Conservation (phyloP, 2,329 filamentous ascomycete genomes). For the Drechslerella coelobrocha region DNA sequence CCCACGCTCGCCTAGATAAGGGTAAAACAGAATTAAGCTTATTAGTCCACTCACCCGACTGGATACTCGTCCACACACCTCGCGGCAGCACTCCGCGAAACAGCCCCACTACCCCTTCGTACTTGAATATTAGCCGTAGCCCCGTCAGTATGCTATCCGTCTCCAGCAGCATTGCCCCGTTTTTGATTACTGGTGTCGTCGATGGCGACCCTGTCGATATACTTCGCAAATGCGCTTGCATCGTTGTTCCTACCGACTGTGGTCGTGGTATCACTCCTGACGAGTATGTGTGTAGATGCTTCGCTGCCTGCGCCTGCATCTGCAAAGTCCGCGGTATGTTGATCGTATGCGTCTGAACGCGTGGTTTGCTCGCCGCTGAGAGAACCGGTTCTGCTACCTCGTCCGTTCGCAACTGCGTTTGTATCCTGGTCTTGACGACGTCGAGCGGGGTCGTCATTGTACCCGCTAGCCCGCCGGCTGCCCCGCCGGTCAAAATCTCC, state of each 20-base stretch:
- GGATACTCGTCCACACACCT: slow-evolving; percentile 95
- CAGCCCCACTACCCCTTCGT: slow-evolving; percentile 86
- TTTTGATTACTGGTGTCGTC: slow-evolving; percentile 76
- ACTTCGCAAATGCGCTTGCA: slow-evolving; percentile 50
- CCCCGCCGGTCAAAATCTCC: slow-evolving; percentile 87
- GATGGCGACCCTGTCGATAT: slow-evolving; percentile 90
- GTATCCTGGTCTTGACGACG: slow-evolving; percentile 94
- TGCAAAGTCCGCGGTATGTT: slow-evolving; percentile 45
- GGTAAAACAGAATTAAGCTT: neutral
- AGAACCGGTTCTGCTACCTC: slow-evolving; percentile 55
- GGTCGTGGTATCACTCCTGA: slow-evolving; percentile 52
- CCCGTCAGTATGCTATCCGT: slow-evolving; percentile 89
- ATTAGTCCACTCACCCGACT: slow-evolving; percentile 62
- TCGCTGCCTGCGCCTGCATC: slow-evolving; percentile 52
- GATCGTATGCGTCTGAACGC: slow-evolving; percentile 51
- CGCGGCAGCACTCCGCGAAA: slow-evolving; percentile 94
- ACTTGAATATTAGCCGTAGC: slow-evolving; percentile 83
- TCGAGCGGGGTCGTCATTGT: slow-evolving; percentile 95
- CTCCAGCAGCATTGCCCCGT: slow-evolving; percentile 79
- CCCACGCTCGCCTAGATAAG: neutral
- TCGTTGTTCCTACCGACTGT: slow-evolving; percentile 52
- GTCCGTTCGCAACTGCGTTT: slow-evolving; percentile 79
- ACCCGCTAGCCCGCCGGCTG: slow-evolving; percentile 88
- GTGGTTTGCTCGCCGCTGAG: slow-evolving; percentile 49
- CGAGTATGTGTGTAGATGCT: slow-evolving; percentile 44